Evolutionary conservation across 768 basidiomycete species (phyloP).

Genomic region (Tricholoma matsutake): DNA sequence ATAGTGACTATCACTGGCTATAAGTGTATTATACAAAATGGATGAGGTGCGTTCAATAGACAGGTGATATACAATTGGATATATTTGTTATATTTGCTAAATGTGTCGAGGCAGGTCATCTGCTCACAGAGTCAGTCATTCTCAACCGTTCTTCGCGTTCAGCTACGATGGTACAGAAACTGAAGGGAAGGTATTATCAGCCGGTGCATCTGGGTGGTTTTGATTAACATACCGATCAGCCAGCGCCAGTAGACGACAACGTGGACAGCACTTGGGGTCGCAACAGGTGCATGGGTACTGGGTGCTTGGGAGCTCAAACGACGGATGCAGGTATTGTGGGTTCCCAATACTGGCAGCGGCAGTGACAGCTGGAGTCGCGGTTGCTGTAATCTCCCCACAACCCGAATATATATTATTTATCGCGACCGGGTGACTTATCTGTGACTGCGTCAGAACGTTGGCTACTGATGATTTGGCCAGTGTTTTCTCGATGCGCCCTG

Average conservation of each 20-base stretch:
- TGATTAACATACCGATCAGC: slow-evolving; percentile 5
- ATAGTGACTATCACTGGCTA: not conserved
- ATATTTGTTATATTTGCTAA: not conserved
- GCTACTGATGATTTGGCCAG: not conserved
- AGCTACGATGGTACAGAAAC: slow-evolving; percentile 8
- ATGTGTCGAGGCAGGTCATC: not conserved
- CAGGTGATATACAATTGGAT: not conserved
- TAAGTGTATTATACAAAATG: not conserved
- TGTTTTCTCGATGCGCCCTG: slow-evolving; percentile 4
- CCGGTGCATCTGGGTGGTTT: not conserved
- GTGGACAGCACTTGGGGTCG: slow-evolving; percentile 2
- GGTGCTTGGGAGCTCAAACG: not conserved
- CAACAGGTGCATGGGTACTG: slow-evolving; percentile 5
- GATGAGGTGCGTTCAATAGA: not conserved
- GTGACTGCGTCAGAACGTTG: not conserved
- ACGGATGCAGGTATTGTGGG: not conserved
- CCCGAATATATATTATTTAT: not conserved
- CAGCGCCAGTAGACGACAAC: slow-evolving; percentile 5
- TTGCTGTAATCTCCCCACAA: not conserved
- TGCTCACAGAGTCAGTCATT: not conserved
- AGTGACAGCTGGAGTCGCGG: not conserved
- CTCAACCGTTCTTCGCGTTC: slow-evolving; percentile 2
- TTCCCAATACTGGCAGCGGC: not conserved
- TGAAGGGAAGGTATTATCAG: not conserved
- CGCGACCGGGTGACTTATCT: not conserved